Conservation (phyloP, 208 protist genomes). For the Entamoeba moshkovskii region DNA sequence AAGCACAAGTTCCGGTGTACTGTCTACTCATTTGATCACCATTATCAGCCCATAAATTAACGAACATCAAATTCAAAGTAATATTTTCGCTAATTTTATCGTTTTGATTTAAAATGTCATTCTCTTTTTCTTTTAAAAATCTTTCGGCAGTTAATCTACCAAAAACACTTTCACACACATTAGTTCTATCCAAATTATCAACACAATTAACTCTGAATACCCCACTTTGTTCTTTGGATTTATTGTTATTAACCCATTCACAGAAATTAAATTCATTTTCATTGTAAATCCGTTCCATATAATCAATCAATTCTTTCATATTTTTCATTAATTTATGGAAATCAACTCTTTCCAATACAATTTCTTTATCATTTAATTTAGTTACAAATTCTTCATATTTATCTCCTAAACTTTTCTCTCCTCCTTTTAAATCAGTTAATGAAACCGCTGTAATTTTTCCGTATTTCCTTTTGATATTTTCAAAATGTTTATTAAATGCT, state of each 20-base stretch:
- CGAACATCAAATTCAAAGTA: background rate
- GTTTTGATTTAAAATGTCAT: background rate
- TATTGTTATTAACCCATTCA: background rate
- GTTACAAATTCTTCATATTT: background rate
- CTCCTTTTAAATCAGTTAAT: background rate
- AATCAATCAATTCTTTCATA: background rate
- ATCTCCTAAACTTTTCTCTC: background rate
- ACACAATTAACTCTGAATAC: conserved; percentile 39
- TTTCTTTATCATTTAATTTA: background rate
- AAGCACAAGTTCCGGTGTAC: conserved; percentile 28
- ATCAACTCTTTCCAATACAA: background rate
- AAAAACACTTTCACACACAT: conserved; percentile 24
- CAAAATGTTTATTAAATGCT: background rate
- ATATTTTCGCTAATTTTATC: background rate
- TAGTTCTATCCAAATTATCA: conserved; percentile 39
- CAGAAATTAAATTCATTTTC: background rate
- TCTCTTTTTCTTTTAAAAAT: background rate
- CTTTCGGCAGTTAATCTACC: background rate
- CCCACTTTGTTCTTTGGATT: conserved; percentile 8
- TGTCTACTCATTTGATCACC: conserved; percentile 21
- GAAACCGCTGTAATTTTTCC: background rate
- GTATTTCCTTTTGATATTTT: background rate
- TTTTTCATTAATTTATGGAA: conserved; percentile 21
- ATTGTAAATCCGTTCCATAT: background rate
- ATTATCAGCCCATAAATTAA: conserved; percentile 25